Conservation (phyloP, 305 asterid genomes). For the Euphrasia arctica region DNA sequence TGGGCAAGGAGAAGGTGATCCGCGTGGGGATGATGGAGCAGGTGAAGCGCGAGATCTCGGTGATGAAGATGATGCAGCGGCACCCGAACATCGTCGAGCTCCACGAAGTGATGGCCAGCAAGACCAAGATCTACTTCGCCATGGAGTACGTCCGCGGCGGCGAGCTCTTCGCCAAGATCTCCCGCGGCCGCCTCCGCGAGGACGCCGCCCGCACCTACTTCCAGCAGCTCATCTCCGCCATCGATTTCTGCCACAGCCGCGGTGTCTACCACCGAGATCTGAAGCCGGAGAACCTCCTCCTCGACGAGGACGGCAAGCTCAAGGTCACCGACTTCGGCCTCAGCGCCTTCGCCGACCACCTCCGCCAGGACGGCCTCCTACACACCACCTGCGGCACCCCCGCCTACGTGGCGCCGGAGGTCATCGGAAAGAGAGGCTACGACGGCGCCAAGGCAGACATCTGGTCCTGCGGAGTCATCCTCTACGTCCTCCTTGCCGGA, state of each 20-base stretch:
- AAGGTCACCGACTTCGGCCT: constrained; percentile 70
- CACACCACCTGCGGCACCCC: constrained; percentile 81
- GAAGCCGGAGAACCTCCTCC: constrained; percentile 60
- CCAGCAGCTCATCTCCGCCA: constrained; percentile 64
- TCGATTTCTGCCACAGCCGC: constrained; percentile 72
- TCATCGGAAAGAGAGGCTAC: constrained; percentile 57
- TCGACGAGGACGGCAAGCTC: constrained; percentile 58
- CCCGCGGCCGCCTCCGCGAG: constrained; percentile 52
- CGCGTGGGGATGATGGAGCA: constrained; percentile 68
- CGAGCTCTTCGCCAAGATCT: constrained; percentile 48
- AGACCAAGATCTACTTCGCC: constrained; percentile 55
- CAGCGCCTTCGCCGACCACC: constrained; percentile 55
- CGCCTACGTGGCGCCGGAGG: constrained; percentile 75
- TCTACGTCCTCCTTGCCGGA: constrained; percentile 24
- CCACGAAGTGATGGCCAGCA: constrained; percentile 72
- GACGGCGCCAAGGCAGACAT: constrained; percentile 57
- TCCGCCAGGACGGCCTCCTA: constrained; percentile 54
- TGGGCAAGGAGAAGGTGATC: constrained; percentile 58
- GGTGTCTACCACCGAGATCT: constrained; percentile 67
- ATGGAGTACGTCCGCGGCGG: constrained; percentile 71
- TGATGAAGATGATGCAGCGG: constrained; percentile 64
- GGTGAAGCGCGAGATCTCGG: constrained; percentile 64
- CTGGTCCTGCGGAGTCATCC: constrained; percentile 58
- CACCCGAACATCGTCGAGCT: constrained; percentile 69
- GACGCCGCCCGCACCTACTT: constrained; percentile 56